Conservation (phyloP, 2,329 filamentous ascomycete genomes). For the Arthrobotrys sphaeroides region DNA sequence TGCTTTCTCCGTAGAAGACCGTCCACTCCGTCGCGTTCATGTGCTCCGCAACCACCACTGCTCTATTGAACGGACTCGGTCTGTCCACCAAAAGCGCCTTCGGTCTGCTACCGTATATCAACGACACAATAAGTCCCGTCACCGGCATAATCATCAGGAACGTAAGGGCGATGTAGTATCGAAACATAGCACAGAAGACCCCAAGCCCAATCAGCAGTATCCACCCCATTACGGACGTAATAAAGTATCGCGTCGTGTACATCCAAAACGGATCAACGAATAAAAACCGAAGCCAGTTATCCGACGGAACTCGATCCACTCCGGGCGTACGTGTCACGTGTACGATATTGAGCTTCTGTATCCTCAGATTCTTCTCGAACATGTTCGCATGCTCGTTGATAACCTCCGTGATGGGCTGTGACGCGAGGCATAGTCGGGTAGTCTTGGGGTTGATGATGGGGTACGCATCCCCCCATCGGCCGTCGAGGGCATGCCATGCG, state of each 20-base stretch:
- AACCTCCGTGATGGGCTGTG: slow-evolving; percentile 20
- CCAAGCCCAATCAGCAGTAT: slow-evolving; percentile 15
- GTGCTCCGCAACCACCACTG: slow-evolving; percentile 36
- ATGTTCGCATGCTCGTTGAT: slow-evolving; percentile 38
- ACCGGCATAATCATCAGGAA: slow-evolving; percentile 27
- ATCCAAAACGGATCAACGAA: slow-evolving; percentile 36
- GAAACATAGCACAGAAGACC: slow-evolving; percentile 23
- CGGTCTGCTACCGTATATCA: slow-evolving; percentile 38
- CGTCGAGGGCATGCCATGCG: slow-evolving; percentile 40
- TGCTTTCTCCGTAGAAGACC: slow-evolving; percentile 46
- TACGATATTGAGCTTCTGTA: slow-evolving; percentile 31
- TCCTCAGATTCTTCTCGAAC: slow-evolving; percentile 30
- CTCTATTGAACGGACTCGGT: slow-evolving; percentile 27
- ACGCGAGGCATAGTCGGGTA: slow-evolving; percentile 30
- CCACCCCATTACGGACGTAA: slow-evolving; percentile 24
- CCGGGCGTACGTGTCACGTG: slow-evolving; percentile 17
- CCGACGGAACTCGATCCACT: slow-evolving; percentile 8
- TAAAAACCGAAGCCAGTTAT: slow-evolving; percentile 24
- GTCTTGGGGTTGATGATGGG: slow-evolving; percentile 42
- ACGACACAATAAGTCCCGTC: slow-evolving; percentile 19
- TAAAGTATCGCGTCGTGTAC: slow-evolving; percentile 29
- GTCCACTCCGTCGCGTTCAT: slow-evolving; percentile 49
- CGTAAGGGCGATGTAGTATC: slow-evolving; percentile 31
- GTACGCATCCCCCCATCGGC: slow-evolving; percentile 32
- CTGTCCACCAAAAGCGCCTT: slow-evolving; percentile 23